Conservation (phyloP, 345 rosid species). For the Viola odorata region DNA sequence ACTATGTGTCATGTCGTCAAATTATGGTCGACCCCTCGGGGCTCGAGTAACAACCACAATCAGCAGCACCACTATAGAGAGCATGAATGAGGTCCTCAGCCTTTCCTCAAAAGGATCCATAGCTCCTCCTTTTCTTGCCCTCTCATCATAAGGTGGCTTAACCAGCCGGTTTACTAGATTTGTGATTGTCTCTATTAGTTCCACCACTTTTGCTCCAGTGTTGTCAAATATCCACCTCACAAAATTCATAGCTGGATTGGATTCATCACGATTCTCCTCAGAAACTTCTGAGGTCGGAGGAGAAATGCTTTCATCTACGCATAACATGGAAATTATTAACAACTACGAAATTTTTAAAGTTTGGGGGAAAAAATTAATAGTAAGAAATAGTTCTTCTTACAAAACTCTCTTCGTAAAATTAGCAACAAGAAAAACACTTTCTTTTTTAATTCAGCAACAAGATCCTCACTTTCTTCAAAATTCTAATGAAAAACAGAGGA, state of each 20-base stretch:
- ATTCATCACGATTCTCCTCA: constrained; percentile 29
- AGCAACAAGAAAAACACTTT: too few relatives aligned
- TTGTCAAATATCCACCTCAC: constrained; percentile 48
- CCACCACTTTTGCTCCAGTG: constrained; percentile 40
- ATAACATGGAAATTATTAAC: background rate
- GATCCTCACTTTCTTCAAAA: too few relatives aligned
- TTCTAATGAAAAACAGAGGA: too few relatives aligned
- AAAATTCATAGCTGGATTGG: constrained; percentile 32
- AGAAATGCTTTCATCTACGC: constrained; percentile 31
- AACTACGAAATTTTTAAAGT: background rate
- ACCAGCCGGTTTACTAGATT: constrained; percentile 44
- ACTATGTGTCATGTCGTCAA: constrained; percentile 19
- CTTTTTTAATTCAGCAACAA: too few relatives aligned
- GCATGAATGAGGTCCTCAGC: constrained; percentile 61
- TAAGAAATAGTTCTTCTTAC: too few relatives aligned
- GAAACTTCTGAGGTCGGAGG: constrained; percentile 27
- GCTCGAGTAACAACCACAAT: constrained; percentile 63
- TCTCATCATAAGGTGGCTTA: constrained; percentile 24
- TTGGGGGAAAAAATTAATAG: too few relatives aligned
- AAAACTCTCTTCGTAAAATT: too few relatives aligned
- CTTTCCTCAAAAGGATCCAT: constrained; percentile 44
- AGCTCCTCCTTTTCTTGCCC: constrained; percentile 15
- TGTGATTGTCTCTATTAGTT: constrained; percentile 44
- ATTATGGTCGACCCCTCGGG: constrained; percentile 46
- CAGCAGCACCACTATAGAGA: constrained; percentile 61